These are phyloP conservation scores for Geranium brycei DNA, from an alignment of 345 rosid species.

Conservation along the genomic window DNA sequence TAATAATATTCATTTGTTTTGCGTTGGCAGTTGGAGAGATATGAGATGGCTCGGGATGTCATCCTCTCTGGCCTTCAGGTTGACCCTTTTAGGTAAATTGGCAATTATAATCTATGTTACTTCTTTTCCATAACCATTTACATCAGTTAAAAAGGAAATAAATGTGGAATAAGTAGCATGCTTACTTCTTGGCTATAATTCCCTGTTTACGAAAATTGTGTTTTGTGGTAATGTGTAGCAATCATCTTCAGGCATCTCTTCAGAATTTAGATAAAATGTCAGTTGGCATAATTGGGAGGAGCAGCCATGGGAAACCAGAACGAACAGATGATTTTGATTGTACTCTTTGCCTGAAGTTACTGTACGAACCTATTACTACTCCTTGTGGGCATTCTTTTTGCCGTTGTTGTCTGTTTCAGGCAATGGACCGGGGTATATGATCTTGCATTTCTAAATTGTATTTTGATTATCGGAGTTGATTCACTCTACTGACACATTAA, in stretches of 20 bases:
- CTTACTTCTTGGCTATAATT: background rate
- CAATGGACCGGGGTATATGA: slow-evolving; percentile 78
- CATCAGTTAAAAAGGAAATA: background rate
- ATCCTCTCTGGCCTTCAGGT: slow-evolving; percentile 79
- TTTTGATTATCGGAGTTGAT: background rate
- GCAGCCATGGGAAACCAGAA: slow-evolving; percentile 37
- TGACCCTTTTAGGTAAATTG: slow-evolving; percentile 68
- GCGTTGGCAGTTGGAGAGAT: slow-evolving; percentile 67
- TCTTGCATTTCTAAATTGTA: slow-evolving; percentile 8
- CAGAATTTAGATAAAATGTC: slow-evolving; percentile 40
- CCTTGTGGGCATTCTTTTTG: slow-evolving; percentile 98
- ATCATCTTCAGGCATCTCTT: slow-evolving; percentile 60
- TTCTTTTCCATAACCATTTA: no score
- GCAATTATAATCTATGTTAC: background rate
- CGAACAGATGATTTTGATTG: slow-evolving; percentile 83
- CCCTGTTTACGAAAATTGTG: slow-evolving; percentile 6
- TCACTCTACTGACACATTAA: background rate
- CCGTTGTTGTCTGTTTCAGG: slow-evolving; percentile 74
- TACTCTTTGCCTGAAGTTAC: slow-evolving; percentile 78
- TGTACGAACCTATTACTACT: slow-evolving; percentile 78
- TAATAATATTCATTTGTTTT: slow-evolving; percentile 7
- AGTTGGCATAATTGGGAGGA: slow-evolving; percentile 23
- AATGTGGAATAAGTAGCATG: slow-evolving; percentile 1
- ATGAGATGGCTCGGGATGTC: slow-evolving; percentile 60
- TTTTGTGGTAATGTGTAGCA: slow-evolving; percentile 48